Conservation (phyloP, 805 yeast species). For the Wickerhamiella siamensis region DNA sequence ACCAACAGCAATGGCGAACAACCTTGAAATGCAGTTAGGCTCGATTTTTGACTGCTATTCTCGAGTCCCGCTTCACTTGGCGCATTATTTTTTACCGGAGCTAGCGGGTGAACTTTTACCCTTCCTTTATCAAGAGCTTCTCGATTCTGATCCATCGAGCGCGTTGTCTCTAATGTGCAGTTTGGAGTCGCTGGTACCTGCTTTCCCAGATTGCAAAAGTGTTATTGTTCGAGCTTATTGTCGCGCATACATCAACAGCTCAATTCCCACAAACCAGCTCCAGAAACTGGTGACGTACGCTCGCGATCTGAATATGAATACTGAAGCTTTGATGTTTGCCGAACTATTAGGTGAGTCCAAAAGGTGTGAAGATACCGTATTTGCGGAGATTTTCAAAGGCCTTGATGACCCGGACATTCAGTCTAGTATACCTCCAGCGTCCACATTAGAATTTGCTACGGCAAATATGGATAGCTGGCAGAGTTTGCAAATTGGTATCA, state of each 20-base stretch:
- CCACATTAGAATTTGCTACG: constrained; percentile 1
- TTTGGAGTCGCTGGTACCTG: background rate
- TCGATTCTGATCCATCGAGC: background rate
- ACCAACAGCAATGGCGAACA: background rate
- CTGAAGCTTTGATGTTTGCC: background rate
- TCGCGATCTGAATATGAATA: background rate
- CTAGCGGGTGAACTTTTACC: background rate
- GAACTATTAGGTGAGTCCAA: background rate
- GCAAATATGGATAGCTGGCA: constrained; percentile 6
- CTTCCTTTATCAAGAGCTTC: background rate
- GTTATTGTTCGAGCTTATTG: background rate
- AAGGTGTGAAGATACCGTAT: background rate
- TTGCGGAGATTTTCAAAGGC: background rate
- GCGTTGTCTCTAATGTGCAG: background rate
- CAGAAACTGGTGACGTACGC: background rate
- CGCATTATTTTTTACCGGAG: background rate
- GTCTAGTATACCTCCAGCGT: background rate
- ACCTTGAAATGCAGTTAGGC: background rate
- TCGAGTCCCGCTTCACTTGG: background rate
- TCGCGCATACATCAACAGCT: background rate
- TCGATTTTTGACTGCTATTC: background rate
- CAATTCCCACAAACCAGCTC: background rate
- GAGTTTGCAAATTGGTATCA: constrained; percentile 5
- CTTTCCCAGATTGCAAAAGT: background rate
- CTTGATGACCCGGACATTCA: constrained; percentile 2